Conservation (phyloP, 2,329 filamentous ascomycete species). For the Alternaria burnsii region DNA sequence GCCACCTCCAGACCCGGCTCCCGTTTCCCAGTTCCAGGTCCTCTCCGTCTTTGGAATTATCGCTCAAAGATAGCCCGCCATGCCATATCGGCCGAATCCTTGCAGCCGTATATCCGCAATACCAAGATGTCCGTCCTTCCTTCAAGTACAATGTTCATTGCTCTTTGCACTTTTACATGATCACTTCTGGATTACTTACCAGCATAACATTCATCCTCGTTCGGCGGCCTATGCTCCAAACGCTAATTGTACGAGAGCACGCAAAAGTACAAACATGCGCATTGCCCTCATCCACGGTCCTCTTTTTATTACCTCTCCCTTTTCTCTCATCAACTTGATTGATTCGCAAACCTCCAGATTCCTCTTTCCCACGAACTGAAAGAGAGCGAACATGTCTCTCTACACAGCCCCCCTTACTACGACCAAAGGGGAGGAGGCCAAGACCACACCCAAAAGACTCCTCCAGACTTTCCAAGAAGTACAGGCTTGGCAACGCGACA, state of each 20-base stretch:
- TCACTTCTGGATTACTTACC: neutral
- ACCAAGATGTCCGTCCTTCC: neutral
- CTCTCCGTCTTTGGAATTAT: neutral
- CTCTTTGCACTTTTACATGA: neutral
- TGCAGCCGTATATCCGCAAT: neutral
- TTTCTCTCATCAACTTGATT: neutral
- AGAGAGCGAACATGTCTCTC: neutral
- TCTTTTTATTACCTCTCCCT: neutral
- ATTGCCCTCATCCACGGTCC: neutral
- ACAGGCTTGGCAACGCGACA: conserved; percentile 16
- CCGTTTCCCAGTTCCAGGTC: neutral
- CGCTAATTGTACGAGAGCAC: neutral
- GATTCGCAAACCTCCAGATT: neutral
- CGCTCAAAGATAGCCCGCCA: neutral
- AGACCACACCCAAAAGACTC: conserved; percentile 22
- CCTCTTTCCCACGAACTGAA: neutral
- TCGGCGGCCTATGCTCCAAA: neutral
- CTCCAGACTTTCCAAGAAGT: conserved; percentile 15
- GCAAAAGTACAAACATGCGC: conserved; percentile 4
- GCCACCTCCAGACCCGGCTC: neutral
- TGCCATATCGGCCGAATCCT: neutral
- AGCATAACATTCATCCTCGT: neutral
- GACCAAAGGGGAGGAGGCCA: neutral
- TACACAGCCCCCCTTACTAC: conserved; percentile 4
- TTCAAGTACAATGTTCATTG: neutral